Evolutionary conservation across 768 basidiomycete species (phyloP), one percentile per base, ranked within the genome.

Genomic region (Coprinopsis strossmayeri): DNA sequence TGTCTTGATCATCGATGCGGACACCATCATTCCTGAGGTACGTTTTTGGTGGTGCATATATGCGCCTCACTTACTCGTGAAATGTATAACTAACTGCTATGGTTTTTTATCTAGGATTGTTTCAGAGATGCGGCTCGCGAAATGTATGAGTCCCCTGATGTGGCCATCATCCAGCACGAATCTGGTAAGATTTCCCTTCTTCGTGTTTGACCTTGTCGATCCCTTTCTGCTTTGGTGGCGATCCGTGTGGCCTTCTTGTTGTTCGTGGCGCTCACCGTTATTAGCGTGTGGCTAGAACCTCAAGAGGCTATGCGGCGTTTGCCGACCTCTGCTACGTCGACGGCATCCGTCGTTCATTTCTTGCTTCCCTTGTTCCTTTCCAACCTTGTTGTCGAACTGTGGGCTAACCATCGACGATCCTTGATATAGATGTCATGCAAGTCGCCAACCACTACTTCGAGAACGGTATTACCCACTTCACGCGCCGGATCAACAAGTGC

Each of bases 81-180:
- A 42, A 9, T 12, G 10, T 42, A 26, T 21, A 7, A 12, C 18
- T 9, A 42, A 9, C 25, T 45, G 35, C 9, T 13, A 17, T 46
- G 17, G 34, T 21, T 20, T 20, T 37, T n/a, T 21, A 20, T 21
- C 3, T 44, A 78, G 64, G 90, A 91, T 59, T 94, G 90, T 61
- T 87, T 95, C 67, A 77, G 88, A 48, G 90, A 93, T 63, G 91
- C 91, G 0, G 90, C 89, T 3, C 75, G 87, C 34, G 91, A 94
- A 66, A 83, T 94, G 71, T 70, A 73, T 46, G 82, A 82, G 60
- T 83, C 80, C 44, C 86, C 84, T 0, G 84, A 89, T 34, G 74
- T 91, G 21, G 88, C 84, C 1, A 91, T 95, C 65, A 85, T 95
- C 56, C 91, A 93, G 61, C 91, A 94, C 61, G 87, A 87, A 57